Base-by-base conservation (phyloP, 129 eudicot genomes). In the Flaveria ramosissima region DNA sequence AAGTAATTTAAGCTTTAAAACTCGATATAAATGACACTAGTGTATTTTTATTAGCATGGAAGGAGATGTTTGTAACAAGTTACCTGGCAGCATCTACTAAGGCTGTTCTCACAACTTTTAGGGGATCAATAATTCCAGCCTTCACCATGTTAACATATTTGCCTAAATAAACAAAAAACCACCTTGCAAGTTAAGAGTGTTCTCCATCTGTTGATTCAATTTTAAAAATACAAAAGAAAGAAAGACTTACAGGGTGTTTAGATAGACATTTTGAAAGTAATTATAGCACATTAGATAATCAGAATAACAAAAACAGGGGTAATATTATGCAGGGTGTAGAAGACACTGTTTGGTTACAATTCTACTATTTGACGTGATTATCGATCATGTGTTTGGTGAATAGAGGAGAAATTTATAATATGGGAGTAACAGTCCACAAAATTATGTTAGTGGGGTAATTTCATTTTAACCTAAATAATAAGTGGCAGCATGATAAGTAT, bases 51-150 rank as follows among this genome's bases (percentile, higher is more conserved):
- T n/a, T 16, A n/a, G 5, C 60, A 53, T 53, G 60, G 11, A 4
- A 53, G 23, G 24, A 4, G 9, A 56, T 56, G 27, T 20, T 19
- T 20, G 30, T 27, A 24, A 74, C 68, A 60, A 65, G 70, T 85
- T 77, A 88, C 98, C 98, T 93, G 81, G 96, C 90, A 78, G 98
- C 98, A 83, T 93, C 97, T 68, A 77, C 87, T 53, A 93, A 88
- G 60, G 97, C 98, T 45, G 97, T 93, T 84, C 96, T 89, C 68
- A 93, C 82, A 65, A 93, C 98, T 79, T 93, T 93, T 43, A 91
- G 68, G 30, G 98, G 98, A 84, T 93, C 98, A 1, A 93, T 86
- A 20, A 93, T 93, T 83, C 98, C 98, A 55, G 96, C 87, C 68
- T 87, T 81, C 81, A 91, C 93, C 98, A 91, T 93, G 81, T 91